Evolutionary conservation across 179 eudicot genomes (phyloP).

Genomic region (Spinacia oleracea): DNA sequence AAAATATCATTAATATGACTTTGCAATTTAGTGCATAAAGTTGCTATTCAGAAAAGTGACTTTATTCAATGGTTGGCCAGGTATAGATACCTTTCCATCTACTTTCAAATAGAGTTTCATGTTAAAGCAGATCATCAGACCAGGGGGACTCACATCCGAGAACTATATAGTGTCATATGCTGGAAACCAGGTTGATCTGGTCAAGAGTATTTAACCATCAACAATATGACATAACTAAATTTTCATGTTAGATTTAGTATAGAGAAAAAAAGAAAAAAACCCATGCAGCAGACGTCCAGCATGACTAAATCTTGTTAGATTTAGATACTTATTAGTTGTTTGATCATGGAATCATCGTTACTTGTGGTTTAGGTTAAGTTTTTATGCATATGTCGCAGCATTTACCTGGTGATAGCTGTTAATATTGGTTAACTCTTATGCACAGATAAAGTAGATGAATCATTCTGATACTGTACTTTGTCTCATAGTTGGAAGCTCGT

Average conservation of each 20-base stretch:
- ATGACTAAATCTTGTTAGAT: not conserved
- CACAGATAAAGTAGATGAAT: not conserved
- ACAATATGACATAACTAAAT: not conserved
- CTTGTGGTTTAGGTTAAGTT: not conserved
- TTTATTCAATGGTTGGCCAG: not conserved
- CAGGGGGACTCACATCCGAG: not conserved
- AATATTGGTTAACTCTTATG: not conserved
- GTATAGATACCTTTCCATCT: not conserved
- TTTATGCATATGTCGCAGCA: constrained; percentile 8
- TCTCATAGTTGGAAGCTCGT: constrained; percentile 78
- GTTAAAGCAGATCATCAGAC: not conserved
- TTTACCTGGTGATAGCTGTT: not conserved
- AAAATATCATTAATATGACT: not conserved
- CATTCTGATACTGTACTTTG: constrained; percentile 2
- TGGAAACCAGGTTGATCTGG: not conserved
- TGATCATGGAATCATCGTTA: not conserved
- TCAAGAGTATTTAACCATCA: not conserved
- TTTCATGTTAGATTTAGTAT: not conserved
- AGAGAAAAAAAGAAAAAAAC: not conserved
- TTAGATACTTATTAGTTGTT: not conserved
- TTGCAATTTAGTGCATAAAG: not conserved
- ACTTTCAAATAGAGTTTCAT: not conserved
- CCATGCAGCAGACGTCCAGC: not conserved
- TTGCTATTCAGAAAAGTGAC: not conserved
- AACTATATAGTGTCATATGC: constrained; percentile 7